Base-by-base conservation (phyloP, 768 basidiomycete genomes). In the Lentinula sp. region DNA sequence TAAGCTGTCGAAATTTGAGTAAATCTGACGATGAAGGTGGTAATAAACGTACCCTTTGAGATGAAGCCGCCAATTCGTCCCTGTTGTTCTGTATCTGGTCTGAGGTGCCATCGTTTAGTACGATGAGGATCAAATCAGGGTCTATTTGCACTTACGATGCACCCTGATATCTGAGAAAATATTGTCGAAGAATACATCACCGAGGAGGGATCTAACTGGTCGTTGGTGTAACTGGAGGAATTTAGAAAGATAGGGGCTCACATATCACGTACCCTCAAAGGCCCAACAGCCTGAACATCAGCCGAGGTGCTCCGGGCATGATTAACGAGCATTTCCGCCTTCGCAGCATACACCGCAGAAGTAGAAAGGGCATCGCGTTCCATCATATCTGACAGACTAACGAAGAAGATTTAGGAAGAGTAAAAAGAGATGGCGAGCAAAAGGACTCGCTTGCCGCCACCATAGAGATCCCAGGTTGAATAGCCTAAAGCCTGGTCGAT, bases 381-480 rank as follows among this genome's bases (percentile, higher is more conserved):
- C 74, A 78, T 73, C 69, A 74, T 70, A 65, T 79, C 78, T 40
- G 70, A 65, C 65, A 77, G 65, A 23, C 75, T 78, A 42, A 55
- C 18, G 16, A 28, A 61, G 23, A 28, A 5, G 21, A 61, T 5
- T 34, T 18, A 31, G 23, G n/a, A 28, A 18, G 34, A 31, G n/a
- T 5, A 42, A 7, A 16, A 55, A 23, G 8, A 10, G 55, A 40
- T 11, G 45, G 18, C 21, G 43, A 61, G 11, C 15, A 45, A 31
- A 55, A 37, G 32, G 8, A 67, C 68, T 63, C 67, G 74, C 77
- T 65, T 65, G 60, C 74, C 74, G 62, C 78, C 75, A 23, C 77
- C 76, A 71, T 72, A 77, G 66, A 77, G 71, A 68, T 81, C 78
- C 67, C 74, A 75, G 35, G 71, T 69, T n/a, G 80, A 77, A 62